Conservation (phyloP, 2,329 filamentous ascomycete genomes). For the Fusarium annulatum region DNA sequence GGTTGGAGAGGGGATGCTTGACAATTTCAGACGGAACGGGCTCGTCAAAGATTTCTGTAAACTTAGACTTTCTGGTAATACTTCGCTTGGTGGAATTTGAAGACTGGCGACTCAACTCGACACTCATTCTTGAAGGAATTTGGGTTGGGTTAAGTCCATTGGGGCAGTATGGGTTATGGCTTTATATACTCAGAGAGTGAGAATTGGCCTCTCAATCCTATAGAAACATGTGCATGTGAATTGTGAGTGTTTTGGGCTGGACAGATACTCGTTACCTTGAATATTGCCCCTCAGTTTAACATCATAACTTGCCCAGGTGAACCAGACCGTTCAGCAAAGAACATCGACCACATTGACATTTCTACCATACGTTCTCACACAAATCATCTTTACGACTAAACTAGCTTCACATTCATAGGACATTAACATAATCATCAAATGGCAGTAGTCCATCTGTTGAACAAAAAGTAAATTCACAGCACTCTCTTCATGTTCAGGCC, state of each 20-base stretch:
- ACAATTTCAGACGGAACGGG: background rate
- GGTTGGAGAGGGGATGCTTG: background rate
- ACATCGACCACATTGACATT: background rate
- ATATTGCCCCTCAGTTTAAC: no score
- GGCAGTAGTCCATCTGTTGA: background rate
- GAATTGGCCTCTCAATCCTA: background rate
- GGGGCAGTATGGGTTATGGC: background rate
- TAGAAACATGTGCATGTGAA: background rate
- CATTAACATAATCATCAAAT: background rate
- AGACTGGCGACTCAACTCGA: background rate
- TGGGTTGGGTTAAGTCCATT: background rate
- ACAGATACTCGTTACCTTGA: background rate
- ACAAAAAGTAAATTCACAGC: background rate
- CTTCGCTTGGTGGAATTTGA: no score
- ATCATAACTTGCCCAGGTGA: background rate
- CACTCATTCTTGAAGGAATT: background rate
- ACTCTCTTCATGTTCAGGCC: background rate
- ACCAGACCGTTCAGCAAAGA: background rate
- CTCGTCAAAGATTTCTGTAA: slow-evolving; percentile 2
- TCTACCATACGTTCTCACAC: background rate
- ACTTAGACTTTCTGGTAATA: background rate
- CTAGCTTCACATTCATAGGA: background rate
- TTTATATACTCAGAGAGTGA: background rate
- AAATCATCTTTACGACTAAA: background rate
- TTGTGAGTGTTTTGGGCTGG: background rate